Evolutionary conservation across 805 yeast genomes (phyloP).

Genomic region (Pichia occidentalis): DNA sequence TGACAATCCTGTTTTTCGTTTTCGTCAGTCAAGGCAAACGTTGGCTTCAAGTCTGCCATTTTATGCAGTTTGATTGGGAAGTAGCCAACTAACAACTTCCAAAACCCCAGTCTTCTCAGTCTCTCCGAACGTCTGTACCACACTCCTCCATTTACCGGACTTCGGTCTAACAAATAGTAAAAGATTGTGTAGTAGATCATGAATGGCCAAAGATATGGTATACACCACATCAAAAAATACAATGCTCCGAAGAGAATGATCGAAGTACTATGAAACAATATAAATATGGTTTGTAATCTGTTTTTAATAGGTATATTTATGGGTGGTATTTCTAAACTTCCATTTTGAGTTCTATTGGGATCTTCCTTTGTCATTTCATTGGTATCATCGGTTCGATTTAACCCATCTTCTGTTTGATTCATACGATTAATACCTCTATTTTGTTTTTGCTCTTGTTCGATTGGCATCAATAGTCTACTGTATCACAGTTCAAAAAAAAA

Average conservation of each 20-base stretch:
- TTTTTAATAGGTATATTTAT: constrained; percentile 19
- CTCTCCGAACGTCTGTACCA: constrained; percentile 47
- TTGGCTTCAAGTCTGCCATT: constrained; percentile 67
- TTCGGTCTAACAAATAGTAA: constrained; percentile 55
- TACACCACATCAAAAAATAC: constrained; percentile 52
- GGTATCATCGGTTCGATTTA: too few relatives aligned
- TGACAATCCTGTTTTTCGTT: constrained; percentile 1
- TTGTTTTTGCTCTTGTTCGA: too few relatives aligned
- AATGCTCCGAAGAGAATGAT: constrained; percentile 52
- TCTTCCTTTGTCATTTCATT: neutral
- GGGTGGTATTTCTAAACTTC: neutral
- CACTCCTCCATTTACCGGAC: constrained; percentile 72
- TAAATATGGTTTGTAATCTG: constrained; percentile 59
- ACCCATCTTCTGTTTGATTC: too few relatives aligned
- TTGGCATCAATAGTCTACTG: too few relatives aligned
- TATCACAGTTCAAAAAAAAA: too few relatives aligned
- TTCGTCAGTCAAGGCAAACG: constrained; percentile 39
- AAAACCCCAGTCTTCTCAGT: constrained; percentile 53
- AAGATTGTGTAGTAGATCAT: constrained; percentile 55
- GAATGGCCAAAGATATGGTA: constrained; percentile 50
- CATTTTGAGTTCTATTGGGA: neutral
- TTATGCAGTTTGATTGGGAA: constrained; percentile 74
- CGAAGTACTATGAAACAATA: constrained; percentile 68
- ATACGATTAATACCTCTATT: too few relatives aligned
- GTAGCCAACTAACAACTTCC: constrained; percentile 69